Evolutionary conservation across 139 green algal genomes (phyloP), one percentile per base, ranked within the genome.

Genomic region (Edaphochlamys debaryana): DNA sequence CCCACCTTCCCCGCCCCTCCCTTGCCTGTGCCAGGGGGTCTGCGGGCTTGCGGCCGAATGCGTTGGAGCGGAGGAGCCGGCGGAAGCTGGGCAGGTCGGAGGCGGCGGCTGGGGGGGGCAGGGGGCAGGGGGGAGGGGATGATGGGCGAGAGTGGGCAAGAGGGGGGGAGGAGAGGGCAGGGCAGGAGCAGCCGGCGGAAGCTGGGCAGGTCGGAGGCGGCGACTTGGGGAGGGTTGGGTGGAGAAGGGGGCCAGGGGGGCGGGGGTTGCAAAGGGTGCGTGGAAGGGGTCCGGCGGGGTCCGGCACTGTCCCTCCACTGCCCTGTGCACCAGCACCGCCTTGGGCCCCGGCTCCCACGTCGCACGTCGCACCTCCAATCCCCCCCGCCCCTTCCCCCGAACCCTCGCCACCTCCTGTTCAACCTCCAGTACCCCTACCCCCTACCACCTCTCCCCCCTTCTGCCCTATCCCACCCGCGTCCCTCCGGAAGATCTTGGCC

Each of bases 401-500:
- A n/a, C n/a, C n/a, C n/a, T n/a, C n/a, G n/a, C n/a, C n/a, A n/a
- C n/a, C n/a, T n/a, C n/a, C n/a, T n/a, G n/a, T n/a, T n/a, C 15
- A n/a, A 63, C 22, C 13, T 29, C 54, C 20, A 25, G 5, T 63
- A 5, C 54, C 54, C 23, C 13, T 6, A 29, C 15, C 54, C 54
- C 23, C 11, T 9, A 13, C 11, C 45, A 54, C 11, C 13, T 9
- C 45, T 54, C 45, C 45, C 45, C 45, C 45, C 45, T 13, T 54
- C n/a, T n/a, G n/a, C n/a, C n/a, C n/a, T n/a, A n/a, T 23, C 81
- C 20, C 40, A 58, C 84, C 81, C 42, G 91, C 78, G 67, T 97
- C 94, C 0, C 94, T 79, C 9, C 90, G 69, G 86, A 95, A 94
- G 42, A 96, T 92, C 69, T 92, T 91, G 38, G 93, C 90, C 23